Percentiles rank a stretch among this genome's conserved stretches.
phyloP scores from a whole-genome alignment of 1,284 basidiomycete species.

The Apiotrichum mycotoxinovorans region DNA sequence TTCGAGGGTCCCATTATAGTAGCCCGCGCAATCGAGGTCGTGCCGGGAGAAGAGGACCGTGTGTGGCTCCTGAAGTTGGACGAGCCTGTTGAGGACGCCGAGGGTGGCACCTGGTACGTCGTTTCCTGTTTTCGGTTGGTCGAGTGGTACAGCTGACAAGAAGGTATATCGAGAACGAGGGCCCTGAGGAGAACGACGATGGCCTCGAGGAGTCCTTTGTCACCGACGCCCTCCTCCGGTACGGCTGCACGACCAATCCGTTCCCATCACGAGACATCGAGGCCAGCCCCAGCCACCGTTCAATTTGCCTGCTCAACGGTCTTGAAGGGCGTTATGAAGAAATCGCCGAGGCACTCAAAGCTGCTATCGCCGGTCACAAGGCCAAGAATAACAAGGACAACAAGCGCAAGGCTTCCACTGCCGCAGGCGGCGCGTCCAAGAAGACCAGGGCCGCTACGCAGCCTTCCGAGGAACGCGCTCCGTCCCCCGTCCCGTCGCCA shows the following conservation, averaged over 20 bases:
- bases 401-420: background rate
- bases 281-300: background rate
- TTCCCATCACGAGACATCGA: background rate
- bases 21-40: background rate
- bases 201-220: background rate
- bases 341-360: background rate
- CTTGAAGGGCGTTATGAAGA: background rate
- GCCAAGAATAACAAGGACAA: background rate
- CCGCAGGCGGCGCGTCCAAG: background rate
- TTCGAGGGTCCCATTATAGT: background rate
- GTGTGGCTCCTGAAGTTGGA: background rate
- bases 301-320: background rate
- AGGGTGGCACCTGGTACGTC: background rate
- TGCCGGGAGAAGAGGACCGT: background rate
- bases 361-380: background rate
- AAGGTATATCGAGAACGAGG: background rate
- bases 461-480: no score
- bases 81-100: background rate
- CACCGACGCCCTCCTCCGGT: background rate
- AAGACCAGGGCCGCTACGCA: no score
- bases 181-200: background rate
- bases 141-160: no score
- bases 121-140: no score
- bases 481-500: no score
- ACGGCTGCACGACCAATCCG: background rate